Evolutionary conservation across 306 rosid species (phyloP), one percentile per base, ranked within the genome.

Genomic region (Chamaecrista fasciculata): DNA sequence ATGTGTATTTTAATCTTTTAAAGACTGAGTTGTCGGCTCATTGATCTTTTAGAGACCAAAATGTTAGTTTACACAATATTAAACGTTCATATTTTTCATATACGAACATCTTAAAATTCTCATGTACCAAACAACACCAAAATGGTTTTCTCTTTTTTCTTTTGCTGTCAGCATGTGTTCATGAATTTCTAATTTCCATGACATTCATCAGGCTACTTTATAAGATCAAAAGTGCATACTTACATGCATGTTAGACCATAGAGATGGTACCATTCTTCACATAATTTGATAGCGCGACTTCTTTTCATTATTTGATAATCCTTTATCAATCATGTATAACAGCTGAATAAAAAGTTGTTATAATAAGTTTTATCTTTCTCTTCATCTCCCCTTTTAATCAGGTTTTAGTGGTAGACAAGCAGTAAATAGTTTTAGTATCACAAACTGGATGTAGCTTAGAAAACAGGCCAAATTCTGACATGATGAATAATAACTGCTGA

Each of bases 1-100:
- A n/a, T n/a, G n/a, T n/a, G n/a, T n/a, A n/a, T n/a, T n/a, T n/a
- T n/a, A n/a, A n/a, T n/a, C n/a, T n/a, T n/a, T n/a, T n/a, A n/a
- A n/a, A n/a, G n/a, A n/a, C n/a, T n/a, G n/a, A n/a, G n/a, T n/a
- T n/a, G n/a, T n/a, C n/a, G n/a, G n/a, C n/a, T n/a, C n/a, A n/a
- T n/a, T n/a, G n/a, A n/a, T n/a, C n/a, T n/a, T n/a, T n/a, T n/a
- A n/a, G n/a, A n/a, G n/a, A n/a, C n/a, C n/a, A n/a, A n/a, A n/a
- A n/a, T n/a, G n/a, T n/a, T n/a, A n/a, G n/a, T n/a, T n/a, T n/a
- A n/a, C n/a, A n/a, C n/a, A n/a, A n/a, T n/a, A n/a, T n/a, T n/a
- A 15, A 11, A 1, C 4, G 50, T 63, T 24, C 11, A 70, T 82
- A 58, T 31, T 28, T 66, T 57, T 78, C 73, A 28, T n/a, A 47